Evolutionary conservation across 179 eudicot genomes (phyloP), one percentile per base, ranked within the genome.

Genomic region (Actinidia chinensis): DNA sequence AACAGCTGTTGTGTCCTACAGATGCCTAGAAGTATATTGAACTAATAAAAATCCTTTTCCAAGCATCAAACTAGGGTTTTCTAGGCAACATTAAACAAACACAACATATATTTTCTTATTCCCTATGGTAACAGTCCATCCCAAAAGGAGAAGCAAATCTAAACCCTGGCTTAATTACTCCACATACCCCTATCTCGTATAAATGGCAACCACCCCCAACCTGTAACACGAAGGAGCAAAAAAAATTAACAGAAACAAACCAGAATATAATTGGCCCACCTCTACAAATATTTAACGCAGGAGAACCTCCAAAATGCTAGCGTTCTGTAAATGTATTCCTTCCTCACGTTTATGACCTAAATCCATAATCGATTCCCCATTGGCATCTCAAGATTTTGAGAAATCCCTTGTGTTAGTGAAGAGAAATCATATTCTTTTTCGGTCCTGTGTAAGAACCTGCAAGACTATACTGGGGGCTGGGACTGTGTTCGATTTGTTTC

Each of bases 371-470:
- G 51, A 18, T 76, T 65, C 52, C 42, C 46, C 40, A n/a, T 36
- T 0, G 65, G 17, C 44, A 36, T 58, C 61, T 88, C 85, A 93
- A 48, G 90, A 87, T 79, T 93, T 94, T 20, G 95, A 81, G 74
- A 94, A 90, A 93, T 79, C 46, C 91, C 97, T 86, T 94, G 94
- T 40, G 98, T 94, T 80, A 94, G 79, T 54, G 98, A 89, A 50
- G 98, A 94, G 81, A 94, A 93, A 76, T 94, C 98, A 25, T 83
- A 94, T 4, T 93, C 97, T 74, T 89, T 94, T 59, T 81, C 86
- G 10, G 87, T 11, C n/a, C 69, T 89, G 89, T 20, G 90, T 84
- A 12, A 83, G 65, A 73, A n/a, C 79, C 76, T n/a, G 56, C 83
- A 76, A 5, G 89, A 77, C 72, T 90, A 23, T 63, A 80, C 63